Evolutionary conservation across 2,329 filamentous ascomycete genomes (phyloP).

Genomic region (Nannizziopsis arthrosporioides): DNA sequence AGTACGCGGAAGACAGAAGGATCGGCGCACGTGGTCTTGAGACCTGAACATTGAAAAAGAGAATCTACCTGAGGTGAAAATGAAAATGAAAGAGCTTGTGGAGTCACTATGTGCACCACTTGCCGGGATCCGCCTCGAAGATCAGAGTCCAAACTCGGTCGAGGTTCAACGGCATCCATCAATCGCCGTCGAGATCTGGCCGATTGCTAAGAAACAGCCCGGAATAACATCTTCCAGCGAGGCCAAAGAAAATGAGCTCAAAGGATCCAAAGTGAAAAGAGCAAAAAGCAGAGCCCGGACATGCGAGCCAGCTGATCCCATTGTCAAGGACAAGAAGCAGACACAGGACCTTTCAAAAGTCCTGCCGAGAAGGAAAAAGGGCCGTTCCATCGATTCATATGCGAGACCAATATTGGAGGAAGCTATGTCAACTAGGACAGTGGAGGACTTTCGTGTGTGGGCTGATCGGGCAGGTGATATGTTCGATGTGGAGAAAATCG

Average conservation of each 20-base stretch:
- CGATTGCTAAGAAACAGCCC: not conserved
- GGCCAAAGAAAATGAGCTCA: too few species aligned
- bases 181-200: not conserved
- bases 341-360: not conserved
- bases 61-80: not conserved
- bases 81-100: not conserved
- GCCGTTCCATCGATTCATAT: constrained; percentile 18
- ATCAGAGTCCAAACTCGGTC: not conserved
- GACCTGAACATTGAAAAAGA: too few species aligned
- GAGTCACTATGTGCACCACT: constrained; percentile 1
- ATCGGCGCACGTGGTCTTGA: constrained; percentile 26
- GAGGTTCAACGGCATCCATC: not conserved
- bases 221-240: not conserved
- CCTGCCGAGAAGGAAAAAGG: not conserved
- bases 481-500: constrained; percentile 47
- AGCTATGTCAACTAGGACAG: constrained; percentile 26
- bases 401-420: constrained; percentile 29
- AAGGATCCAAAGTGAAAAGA: not conserved
- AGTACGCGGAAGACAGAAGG: constrained; percentile 28
- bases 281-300: not conserved
- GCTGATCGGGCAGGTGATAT: constrained; percentile 28
- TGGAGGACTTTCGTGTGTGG: constrained; percentile 32
- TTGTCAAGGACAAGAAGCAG: not conserved
- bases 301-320: not conserved
- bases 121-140: not conserved